Conservation (phyloP, 2,329 filamentous ascomycete species). For the Aspergillus calidoustus region DNA sequence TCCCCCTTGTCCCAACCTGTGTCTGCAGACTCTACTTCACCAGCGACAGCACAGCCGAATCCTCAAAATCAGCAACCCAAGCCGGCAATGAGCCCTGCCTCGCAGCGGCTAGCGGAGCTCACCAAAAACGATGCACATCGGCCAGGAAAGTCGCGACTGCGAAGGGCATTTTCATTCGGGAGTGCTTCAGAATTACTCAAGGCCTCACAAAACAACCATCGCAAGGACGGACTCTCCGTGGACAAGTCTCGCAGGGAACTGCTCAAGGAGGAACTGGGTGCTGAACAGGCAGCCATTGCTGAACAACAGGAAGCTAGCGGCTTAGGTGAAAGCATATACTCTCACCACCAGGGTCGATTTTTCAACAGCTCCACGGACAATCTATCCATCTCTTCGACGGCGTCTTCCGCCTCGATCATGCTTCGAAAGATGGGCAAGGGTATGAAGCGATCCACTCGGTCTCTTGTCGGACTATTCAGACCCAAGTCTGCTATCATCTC, state of each 20-base stretch:
- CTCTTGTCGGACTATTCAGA: conserved; percentile 89
- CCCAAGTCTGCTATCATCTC: conserved; percentile 88
- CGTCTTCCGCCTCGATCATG: conserved; percentile 56
- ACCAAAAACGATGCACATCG: conserved; percentile 77
- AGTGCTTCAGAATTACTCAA: conserved; percentile 89
- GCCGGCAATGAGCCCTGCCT: conserved; percentile 66
- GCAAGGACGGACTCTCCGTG: conserved; percentile 51
- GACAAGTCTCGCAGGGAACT: conserved; percentile 69
- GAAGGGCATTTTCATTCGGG: conserved; percentile 94
- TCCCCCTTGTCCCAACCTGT: conserved; percentile 75
- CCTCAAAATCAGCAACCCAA: conserved; percentile 36
- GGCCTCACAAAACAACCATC: conserved; percentile 62
- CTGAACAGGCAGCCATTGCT: conserved; percentile 89
- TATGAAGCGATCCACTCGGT: conserved; percentile 93
- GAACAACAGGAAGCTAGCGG: conserved; percentile 90
- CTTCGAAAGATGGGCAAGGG: conserved; percentile 97
- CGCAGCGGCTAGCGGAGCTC: conserved; percentile 83
- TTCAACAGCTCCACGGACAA: conserved; percentile 95
- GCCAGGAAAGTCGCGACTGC: conserved; percentile 83
- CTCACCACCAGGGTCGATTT: conserved; percentile 73
- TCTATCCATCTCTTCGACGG: conserved; percentile 59
- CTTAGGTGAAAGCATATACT: conserved; percentile 92
- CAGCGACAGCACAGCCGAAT: conserved; percentile 23
- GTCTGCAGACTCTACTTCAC: conserved; percentile 50
- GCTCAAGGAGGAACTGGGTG: conserved; percentile 71